Base-by-base conservation (phyloP, 1,284 basidiomycete genomes). In the Caloboletus firmus region DNA sequence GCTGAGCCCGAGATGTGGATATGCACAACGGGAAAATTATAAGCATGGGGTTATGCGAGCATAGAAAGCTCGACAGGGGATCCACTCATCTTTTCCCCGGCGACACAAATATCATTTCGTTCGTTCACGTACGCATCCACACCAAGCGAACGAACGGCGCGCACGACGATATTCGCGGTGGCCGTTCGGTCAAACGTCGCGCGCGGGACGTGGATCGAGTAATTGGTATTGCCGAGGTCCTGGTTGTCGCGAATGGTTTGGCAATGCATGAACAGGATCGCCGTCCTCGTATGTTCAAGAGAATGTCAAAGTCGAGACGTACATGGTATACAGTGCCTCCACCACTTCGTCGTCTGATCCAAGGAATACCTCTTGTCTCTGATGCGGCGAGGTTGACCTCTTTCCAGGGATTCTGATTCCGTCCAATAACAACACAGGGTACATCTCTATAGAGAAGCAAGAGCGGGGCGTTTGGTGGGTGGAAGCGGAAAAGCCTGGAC, bases 251-350 rank as follows among this genome's bases (percentile, higher is more conserved):
- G 34, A 26, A 41, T 24, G 24, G 20, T 13, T 40, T 15, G 11
- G 26, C 7, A 32, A 31, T 43, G 44, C 10, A 45, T 44, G 15
- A 13, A 5, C 15, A 28, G 5, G 42, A 18, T 40, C 13, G 9
- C 2, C 39, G 2, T 26, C 18, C 17, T 20, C 13, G 39, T 49
- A 7, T 12, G 45, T 47, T 54, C n/a, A 34, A 3, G 18, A 45
- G 45, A 18, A 37, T 9, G 18, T 8, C n/a, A 7, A 37, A 2
- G 39, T 5, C 5, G 39, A 35, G 37, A 78, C 89, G 47, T 71
- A 95, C 95, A 74, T 98, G 95, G 69, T 94, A 99, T 4, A 99
- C 97, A 0, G 97, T 92, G 8, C 97, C 97, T n/a, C 97, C 97
- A 12, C 97, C 97, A 60, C 93, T 95, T 54, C 91, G 79, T 56